Base-by-base conservation (phyloP, 2,329 filamentous ascomycete species). In the Hypocreales sp. region DNA sequence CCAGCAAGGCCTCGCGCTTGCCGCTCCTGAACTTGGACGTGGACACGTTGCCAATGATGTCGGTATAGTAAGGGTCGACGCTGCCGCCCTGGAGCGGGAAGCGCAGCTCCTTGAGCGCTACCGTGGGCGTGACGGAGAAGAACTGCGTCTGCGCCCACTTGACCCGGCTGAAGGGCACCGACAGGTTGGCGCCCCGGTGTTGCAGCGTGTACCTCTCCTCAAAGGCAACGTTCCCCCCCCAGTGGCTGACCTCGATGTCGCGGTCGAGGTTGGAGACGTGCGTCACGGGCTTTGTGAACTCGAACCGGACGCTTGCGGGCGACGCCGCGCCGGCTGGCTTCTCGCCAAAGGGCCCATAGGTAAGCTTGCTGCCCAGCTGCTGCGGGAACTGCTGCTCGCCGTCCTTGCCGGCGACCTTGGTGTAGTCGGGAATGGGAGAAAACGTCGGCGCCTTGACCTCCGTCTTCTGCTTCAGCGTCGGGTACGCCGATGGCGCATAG, bases 31-130 rank as follows among this genome's bases (percentile, higher is more conserved):
- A 98, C 35, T 70, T 71, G 30, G 84, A 93, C 1, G 90, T 98
- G 16, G 86, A 92, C 17, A 98, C 84, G 47, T 98, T 98, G 40
- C 90, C 90, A 45, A 98, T 92, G 42, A 83, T 80, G 49, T 98
- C 90, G 27, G 78, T 86, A 55, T 90, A 98, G 64, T 98, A 98
- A 5, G 87, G 71, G 45, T 94, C 82, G 29, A 73, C 67, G 35
- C 80, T 84, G 37, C 87, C 84, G 11, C 76, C 65, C 28, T 69
- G 72, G 28, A 98, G 70, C 10, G 83, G 79, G 43, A 93, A 75
- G 38, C 69, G 74, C 34, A 98, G 57, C 47, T 84, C 79, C 51
- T 79, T 86, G 36, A 95, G 64, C 2, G 90, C 86, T 17, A 71
- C 72, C 7, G 72, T 78, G 9, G 71, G 62, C n/a, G 79, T 72